Base-by-base conservation (phyloP, 2,329 filamentous ascomycete species). In the Ophiostoma sp. region DNA sequence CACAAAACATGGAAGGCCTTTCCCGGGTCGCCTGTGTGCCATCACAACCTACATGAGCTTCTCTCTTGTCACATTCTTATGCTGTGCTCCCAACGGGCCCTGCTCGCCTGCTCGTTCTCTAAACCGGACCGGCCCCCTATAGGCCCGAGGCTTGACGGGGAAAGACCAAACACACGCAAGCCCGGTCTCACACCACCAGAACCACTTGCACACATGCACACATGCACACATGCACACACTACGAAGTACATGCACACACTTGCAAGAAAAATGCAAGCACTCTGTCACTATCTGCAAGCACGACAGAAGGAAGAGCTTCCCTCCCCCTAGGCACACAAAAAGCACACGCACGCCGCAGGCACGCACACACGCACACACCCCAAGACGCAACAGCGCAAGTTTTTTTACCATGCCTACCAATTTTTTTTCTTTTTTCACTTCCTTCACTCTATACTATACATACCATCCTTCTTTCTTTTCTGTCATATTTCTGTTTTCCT, bases 41-140 rank as follows among this genome's bases (percentile, higher is more conserved):
- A 42, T 64, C 33, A 42, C 59, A 8, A 25, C 19, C 59, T 64
- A 9, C 33, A 39, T n/a, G 31, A 22, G 50, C n/a, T 22, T 7
- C 6, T 9, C 9, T 55, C 42, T 42, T 66, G 8, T 39, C n/a
- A 31, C n/a, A 17, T 50, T 31, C n/a, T 72, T 25, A 33, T 22
- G 25, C 25, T 33, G 36, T 55, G 17, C 19, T 25, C 36, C 57
- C 39, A 64, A 25, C 28, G 19, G 52, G 33, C 17, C n/a, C n/a
- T n/a, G n/a, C n/a, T n/a, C n/a, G n/a, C n/a, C 11, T 19, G 25
- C 22, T 52, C 22, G 19, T 59, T 52, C 39, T 33, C 9, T 31
- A 48, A 48, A 9, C 52, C 59, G 70, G 69, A 72, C 45, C 59
- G 28, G 31, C 11, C 70, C n/a, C 59, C 70, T n/a, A 72, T 71